Conservation (phyloP, 208 protist genomes). For the Polymyxa betae region DNA sequence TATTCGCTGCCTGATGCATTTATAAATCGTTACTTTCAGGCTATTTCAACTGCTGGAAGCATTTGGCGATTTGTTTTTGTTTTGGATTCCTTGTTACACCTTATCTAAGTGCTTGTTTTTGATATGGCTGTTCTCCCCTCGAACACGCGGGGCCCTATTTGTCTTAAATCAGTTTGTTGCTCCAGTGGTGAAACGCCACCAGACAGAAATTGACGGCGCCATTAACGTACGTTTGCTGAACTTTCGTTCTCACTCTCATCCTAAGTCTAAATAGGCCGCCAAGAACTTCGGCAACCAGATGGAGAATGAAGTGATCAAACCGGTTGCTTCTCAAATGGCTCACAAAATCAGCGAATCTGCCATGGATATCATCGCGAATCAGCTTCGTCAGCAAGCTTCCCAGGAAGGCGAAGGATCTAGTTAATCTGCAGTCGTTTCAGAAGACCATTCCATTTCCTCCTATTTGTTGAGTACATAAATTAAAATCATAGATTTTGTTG, state of each 20-base stretch:
- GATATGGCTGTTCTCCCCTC: conserved; percentile 16
- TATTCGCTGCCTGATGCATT: neutral
- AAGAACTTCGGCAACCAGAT: conserved; percentile 42
- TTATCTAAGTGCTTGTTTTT: neutral
- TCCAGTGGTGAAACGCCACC: neutral
- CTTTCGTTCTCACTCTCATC: neutral
- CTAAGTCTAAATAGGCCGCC: neutral
- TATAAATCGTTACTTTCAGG: neutral
- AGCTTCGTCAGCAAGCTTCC: neutral
- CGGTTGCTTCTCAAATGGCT: neutral
- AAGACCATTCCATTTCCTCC: too few species aligned
- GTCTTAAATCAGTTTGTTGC: conserved; percentile 33
- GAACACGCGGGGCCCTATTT: neutral
- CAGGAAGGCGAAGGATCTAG: neutral
- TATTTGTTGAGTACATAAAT: too few species aligned
- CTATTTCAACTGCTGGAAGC: conserved; percentile 9
- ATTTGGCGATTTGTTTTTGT: conserved; percentile 35
- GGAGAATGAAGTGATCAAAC: conserved; percentile 11
- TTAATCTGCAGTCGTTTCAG: neutral
- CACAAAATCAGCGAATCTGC: conserved; percentile 13
- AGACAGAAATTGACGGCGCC: neutral
- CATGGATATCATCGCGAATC: neutral
- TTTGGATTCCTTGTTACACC: neutral
- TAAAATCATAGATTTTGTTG: neutral
- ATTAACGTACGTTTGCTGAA: neutral